Conservation (phyloP, 1,139 yeast genomes). For the Debaryomycetaceae sp. region DNA sequence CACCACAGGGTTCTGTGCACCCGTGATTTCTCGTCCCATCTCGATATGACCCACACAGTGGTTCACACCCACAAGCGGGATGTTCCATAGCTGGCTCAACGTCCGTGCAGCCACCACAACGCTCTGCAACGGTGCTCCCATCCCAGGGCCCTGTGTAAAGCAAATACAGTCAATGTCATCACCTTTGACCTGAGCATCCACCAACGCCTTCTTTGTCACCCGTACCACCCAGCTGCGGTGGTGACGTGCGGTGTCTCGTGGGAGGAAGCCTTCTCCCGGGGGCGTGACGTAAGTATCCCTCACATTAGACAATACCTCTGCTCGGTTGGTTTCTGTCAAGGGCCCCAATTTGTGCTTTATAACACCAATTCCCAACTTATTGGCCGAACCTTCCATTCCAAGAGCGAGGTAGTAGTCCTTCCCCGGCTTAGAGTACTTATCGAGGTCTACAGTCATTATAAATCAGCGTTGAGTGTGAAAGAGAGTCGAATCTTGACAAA, state of each 20-base stretch:
- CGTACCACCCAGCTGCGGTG: constrained; percentile 96
- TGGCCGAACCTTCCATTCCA: constrained; percentile 96
- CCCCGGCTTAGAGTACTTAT: constrained; percentile 38
- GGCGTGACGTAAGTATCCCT: constrained; percentile 95
- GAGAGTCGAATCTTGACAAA: not conserved
- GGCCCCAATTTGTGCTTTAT: constrained; percentile 66
- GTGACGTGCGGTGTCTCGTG: constrained; percentile 94
- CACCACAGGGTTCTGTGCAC: constrained; percentile 93
- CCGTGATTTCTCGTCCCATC: constrained; percentile 98
- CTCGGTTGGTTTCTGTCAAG: constrained; percentile 52
- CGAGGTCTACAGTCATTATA: constrained; percentile 34
- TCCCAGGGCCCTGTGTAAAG: constrained; percentile 97
- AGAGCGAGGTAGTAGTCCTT: constrained; percentile 62
- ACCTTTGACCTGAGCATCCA: constrained; percentile 56
- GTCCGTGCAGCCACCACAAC: constrained; percentile 94
- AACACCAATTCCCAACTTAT: constrained; percentile 91
- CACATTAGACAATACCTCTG: constrained; percentile 77
- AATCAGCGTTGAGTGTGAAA: not conserved
- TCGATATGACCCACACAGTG: constrained; percentile 98
- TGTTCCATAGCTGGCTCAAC: constrained; percentile 70
- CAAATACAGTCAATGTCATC: constrained; percentile 82
- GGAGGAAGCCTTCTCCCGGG: constrained; percentile 97
- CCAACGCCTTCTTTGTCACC: constrained; percentile 62
- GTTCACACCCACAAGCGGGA: constrained; percentile 91
- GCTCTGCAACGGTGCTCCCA: constrained; percentile 97